Evolutionary conservation across 495 filamentous ascomycete species (phyloP).

Genomic region (Lasiosphaeria ovina): DNA sequence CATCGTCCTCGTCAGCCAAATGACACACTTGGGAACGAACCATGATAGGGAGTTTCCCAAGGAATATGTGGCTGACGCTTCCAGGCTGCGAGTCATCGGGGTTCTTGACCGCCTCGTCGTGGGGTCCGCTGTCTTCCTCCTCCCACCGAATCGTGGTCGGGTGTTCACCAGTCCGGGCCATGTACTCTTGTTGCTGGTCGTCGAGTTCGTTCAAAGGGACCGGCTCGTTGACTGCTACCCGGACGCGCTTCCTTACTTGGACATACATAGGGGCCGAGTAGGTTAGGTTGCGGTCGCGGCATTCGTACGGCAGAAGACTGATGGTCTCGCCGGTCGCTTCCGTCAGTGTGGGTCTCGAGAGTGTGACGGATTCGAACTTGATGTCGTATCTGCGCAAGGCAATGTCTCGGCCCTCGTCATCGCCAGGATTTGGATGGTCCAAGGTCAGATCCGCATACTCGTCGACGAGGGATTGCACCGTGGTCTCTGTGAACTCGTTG

Average conservation of each 20-base stretch:
- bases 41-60: constrained; percentile 97
- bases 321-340: constrained; percentile 86
- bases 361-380: constrained; percentile 80
- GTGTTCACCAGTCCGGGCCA: constrained; percentile 44
- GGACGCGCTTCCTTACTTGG: constrained; percentile 74
- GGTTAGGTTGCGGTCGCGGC: constrained; percentile 88
- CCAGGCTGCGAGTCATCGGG: constrained; percentile 37
- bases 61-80: constrained; percentile 56
- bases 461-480: constrained; percentile 86
- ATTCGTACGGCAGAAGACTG: constrained; percentile 84
- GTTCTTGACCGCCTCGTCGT: constrained; percentile 38
- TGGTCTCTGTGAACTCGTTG: constrained; percentile 90
- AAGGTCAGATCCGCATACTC: constrained; percentile 85
- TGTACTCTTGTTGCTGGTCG: constrained; percentile 55
- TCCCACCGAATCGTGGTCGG: constrained; percentile 59
- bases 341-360: constrained; percentile 82
- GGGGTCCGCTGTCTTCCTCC: constrained; percentile 45
- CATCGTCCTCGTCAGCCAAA: constrained; percentile 73
- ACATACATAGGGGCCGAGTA: constrained; percentile 90
- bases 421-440: constrained; percentile 76
- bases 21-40: constrained; percentile 92
- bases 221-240: constrained; percentile 74
- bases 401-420: constrained; percentile 68
- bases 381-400: constrained; percentile 88
- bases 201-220: constrained; percentile 60